phyloP scores from a whole-genome alignment of 768 basidiomycete genomes.

The Boletus insuetus region DNA sequence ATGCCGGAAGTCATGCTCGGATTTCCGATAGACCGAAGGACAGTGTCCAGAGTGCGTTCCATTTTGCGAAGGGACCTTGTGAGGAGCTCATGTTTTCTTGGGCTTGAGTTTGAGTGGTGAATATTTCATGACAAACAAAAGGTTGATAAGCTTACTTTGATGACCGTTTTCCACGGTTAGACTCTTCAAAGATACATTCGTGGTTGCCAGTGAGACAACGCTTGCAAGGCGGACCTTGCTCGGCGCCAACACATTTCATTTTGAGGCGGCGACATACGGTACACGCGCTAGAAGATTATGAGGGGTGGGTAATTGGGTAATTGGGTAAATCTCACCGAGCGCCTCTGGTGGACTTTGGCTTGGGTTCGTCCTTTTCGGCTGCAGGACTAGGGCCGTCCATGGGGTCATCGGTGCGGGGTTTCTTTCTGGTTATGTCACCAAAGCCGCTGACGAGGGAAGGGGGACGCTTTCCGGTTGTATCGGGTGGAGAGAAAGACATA shows the following conservation, averaged over 20 bases:
- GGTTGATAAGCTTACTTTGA: slow-evolving; percentile 55
- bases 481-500: slow-evolving; percentile 48
- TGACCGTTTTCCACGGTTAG: slow-evolving; percentile 88
- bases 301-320: neutral
- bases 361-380: slow-evolving; percentile 61
- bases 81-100: slow-evolving; percentile 80
- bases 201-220: slow-evolving; percentile 76
- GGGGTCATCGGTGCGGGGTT: slow-evolving; percentile 56
- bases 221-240: slow-evolving; percentile 89
- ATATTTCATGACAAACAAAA: slow-evolving; percentile 20
- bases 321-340: slow-evolving; percentile 54
- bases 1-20: slow-evolving; percentile 75
- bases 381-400: slow-evolving; percentile 47
- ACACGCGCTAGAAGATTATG: slow-evolving; percentile 61
- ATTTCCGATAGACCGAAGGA: slow-evolving; percentile 84
- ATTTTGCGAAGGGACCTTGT: slow-evolving; percentile 83
- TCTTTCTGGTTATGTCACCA: slow-evolving; percentile 50
- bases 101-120: slow-evolving; percentile 31
- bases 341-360: slow-evolving; percentile 84
- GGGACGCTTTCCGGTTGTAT: slow-evolving; percentile 66
- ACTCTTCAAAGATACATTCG: slow-evolving; percentile 96
- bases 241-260: slow-evolving; percentile 92
- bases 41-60: slow-evolving; percentile 91
- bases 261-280: slow-evolving; percentile 89
- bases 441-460: slow-evolving; percentile 42